Base-by-base conservation (phyloP, 73 alveolate genomes). In the Symbiodinium natans region DNA sequence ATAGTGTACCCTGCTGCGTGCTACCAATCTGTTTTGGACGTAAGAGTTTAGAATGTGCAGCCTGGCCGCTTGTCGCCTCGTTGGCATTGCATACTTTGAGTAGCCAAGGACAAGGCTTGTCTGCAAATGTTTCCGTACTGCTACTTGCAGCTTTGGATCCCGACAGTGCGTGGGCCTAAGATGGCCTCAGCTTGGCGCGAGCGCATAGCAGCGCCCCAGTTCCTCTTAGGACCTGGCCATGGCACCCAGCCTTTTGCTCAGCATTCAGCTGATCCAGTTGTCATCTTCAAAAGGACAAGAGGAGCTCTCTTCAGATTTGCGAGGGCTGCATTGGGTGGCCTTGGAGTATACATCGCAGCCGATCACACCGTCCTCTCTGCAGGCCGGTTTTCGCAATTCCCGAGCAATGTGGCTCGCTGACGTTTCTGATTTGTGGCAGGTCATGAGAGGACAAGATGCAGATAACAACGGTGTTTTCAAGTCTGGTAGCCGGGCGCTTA, bases 301-400 rank as follows among this genome's bases (percentile, higher is more conserved):
- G n/a, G n/a, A n/a, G n/a, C n/a, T n/a, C n/a, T n/a, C n/a, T n/a
- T n/a, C n/a, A n/a, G n/a, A n/a, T n/a, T n/a, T n/a, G n/a, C n/a
- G n/a, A 90, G 96, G 96, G 9, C 48, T 90, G 40, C 77, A 90
- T 40, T 90, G 96, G 96, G 77, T 90, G 38, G 96, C 96, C 87
- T 77, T 90, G 52, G 96, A 90, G 48, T 90, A 84, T 29, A 77
- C 75, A 13, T 87, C 96, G 27, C 88, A 90, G 52, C 96, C 96
- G 11, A 43, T 41, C 38, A 71, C 77, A 1, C 96, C 96, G n/a
- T 90, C 96, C 25, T 90, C 96, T 0, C 63, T 90, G 77, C 96
- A 90, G 88, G 96, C 71, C 36, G n/a, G 92, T 5, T n/a, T 13
- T 13, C 59, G 13, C 6, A 46, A 46, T 9, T 13, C 59, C 59